Percentiles rank a stretch among this genome's conserved stretches.
Evolutionary conservation across 768 basidiomycete species (phyloP).

Genomic region (Calocera cornea): DNA sequence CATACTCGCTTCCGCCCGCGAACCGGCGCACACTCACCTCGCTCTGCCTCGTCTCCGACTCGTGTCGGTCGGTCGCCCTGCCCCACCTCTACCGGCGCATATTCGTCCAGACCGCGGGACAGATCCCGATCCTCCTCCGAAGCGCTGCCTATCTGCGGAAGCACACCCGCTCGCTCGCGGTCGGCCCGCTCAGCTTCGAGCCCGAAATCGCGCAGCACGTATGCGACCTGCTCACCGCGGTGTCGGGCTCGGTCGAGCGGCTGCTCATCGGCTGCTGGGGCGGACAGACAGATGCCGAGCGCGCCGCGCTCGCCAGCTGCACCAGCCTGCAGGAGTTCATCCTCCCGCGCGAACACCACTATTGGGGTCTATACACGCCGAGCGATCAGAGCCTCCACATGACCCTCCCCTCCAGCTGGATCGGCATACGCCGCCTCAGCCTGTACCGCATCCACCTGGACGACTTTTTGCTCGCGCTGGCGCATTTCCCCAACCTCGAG

Average conservation of each 20-base stretch:
- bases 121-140: neutral
- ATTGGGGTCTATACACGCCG: neutral
- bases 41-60: neutral
- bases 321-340: neutral
- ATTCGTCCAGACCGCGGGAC: neutral
- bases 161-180: neutral
- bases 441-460: slow-evolving; percentile 3
- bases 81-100: neutral
- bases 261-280: slow-evolving; percentile 4
- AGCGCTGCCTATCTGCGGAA: neutral
- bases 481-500: neutral
- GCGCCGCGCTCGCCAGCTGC: neutral
- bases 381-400: neutral
- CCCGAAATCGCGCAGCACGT: neutral
- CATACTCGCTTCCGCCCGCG: neutral
- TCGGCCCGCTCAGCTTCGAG: slow-evolving; percentile 4
- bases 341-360: neutral
- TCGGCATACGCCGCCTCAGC: neutral
- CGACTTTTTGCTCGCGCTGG: neutral
- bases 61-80: neutral
- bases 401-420: neutral
- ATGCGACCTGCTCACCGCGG: neutral
- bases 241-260: neutral
- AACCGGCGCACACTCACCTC: neutral
- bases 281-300: neutral